Evolutionary conservation across 192 early-diverging fungal species (phyloP).

Genomic region (Backusella westeae): DNA sequence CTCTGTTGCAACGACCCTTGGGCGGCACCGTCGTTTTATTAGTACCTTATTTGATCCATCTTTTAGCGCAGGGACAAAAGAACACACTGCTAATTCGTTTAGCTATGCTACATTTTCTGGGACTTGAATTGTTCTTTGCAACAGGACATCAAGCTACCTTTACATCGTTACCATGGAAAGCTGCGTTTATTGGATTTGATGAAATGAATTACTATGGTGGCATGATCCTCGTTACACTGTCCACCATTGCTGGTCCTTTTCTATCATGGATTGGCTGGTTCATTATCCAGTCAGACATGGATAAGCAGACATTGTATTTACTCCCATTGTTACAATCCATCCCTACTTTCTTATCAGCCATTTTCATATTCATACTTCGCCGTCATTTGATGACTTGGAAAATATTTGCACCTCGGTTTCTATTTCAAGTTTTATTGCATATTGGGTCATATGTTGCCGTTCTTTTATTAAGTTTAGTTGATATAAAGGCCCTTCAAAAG

Average conservation of each 20-base stretch:
- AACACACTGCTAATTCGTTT: constrained; percentile 14
- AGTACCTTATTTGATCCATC: constrained; percentile 13
- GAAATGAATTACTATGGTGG: constrained; percentile 68
- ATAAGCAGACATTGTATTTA: background rate
- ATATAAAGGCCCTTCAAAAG: background rate
- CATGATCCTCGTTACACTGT: constrained; percentile 69
- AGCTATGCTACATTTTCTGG: constrained; percentile 26
- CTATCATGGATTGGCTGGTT: constrained; percentile 31
- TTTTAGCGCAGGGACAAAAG: background rate
- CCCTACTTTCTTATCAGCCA: constrained; percentile 31
- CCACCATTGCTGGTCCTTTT: constrained; percentile 60
- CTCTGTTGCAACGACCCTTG: constrained; percentile 31
- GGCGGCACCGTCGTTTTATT: constrained; percentile 17
- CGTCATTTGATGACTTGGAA: constrained; percentile 98
- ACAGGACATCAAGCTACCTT: constrained; percentile 93
- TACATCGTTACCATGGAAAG: constrained; percentile 87
- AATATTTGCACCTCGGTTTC: constrained; percentile 89
- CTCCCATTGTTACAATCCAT: constrained; percentile 23
- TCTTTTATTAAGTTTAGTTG: background rate
- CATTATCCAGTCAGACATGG: background rate
- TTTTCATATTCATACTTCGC: constrained; percentile 42
- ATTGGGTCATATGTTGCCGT: constrained; percentile 20
- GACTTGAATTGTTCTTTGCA: constrained; percentile 68
- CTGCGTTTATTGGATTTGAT: constrained; percentile 82
- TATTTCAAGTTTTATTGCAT: constrained; percentile 49